Evolutionary conservation across 108 stramenopile species (phyloP).

Genomic region (Conticribra guillardii): DNA sequence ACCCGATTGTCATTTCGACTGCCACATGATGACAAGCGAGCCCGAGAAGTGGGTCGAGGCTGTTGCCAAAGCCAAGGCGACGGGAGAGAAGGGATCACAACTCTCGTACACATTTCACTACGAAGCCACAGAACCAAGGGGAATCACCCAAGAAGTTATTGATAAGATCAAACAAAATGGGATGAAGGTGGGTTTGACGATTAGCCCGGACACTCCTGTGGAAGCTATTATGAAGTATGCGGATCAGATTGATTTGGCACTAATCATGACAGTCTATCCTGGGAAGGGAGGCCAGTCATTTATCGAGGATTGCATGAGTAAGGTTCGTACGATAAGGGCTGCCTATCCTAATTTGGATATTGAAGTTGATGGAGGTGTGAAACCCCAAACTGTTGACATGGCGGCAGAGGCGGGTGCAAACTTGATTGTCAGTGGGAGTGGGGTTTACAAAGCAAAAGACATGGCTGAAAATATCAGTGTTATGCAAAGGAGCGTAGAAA

Average conservation of each 20-base stretch:
- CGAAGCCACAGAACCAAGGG: constrained; percentile 67
- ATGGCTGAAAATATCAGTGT: constrained; percentile 51
- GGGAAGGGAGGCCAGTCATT: constrained; percentile 91
- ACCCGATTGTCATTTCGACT: constrained; percentile 73
- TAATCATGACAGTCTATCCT: constrained; percentile 95
- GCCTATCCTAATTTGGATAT: constrained; percentile 79
- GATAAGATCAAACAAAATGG: constrained; percentile 62
- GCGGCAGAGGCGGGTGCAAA: constrained; percentile 92
- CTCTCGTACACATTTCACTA: constrained; percentile 83
- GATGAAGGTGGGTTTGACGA: constrained; percentile 86
- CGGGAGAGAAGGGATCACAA: constrained; percentile 4
- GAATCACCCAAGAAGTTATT: constrained; percentile 68
- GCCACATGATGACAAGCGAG: constrained; percentile 91
- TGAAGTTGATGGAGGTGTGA: constrained; percentile 93
- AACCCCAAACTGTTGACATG: constrained; percentile 76
- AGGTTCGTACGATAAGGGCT: constrained; percentile 73
- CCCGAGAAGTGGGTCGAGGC: constrained; percentile 89
- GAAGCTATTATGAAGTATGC: constrained; percentile 66
- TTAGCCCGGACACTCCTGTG: constrained; percentile 88
- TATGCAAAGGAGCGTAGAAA: constrained; percentile 61
- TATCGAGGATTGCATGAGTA: constrained; percentile 86
- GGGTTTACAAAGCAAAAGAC: constrained; percentile 75
- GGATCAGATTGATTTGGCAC: constrained; percentile 74
- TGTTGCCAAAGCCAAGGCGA: constrained; percentile 80
- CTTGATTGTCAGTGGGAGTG: constrained; percentile 83